Evolutionary conservation across 2,329 filamentous ascomycete species (phyloP).

Genomic region (Passalora sequoiae): DNA sequence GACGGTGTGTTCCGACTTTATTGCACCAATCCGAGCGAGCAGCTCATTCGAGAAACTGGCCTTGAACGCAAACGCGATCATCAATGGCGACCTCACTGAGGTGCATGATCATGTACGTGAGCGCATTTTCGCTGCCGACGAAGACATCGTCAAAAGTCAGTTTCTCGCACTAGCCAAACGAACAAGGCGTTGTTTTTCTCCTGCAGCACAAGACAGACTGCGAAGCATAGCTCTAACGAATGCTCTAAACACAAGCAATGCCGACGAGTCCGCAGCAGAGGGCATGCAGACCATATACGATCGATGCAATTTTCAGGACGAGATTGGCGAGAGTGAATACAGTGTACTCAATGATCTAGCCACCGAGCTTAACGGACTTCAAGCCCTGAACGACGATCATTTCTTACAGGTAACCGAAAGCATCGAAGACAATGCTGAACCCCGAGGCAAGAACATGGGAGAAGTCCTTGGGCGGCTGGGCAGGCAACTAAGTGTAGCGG

Average conservation of each 20-base stretch:
- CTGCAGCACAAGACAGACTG: constrained; percentile 16
- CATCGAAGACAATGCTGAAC: constrained; percentile 39
- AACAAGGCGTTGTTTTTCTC: constrained; percentile 14
- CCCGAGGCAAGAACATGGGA: constrained; percentile 38
- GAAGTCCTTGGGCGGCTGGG: constrained; percentile 67
- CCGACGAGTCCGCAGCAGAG: constrained; percentile 49
- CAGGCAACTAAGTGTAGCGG: constrained; percentile 65
- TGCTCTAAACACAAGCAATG: constrained; percentile 12
- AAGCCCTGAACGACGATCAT: constrained; percentile 46
- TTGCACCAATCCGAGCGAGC: constrained; percentile 74
- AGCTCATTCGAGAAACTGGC: constrained; percentile 69
- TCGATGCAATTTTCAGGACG: constrained; percentile 68
- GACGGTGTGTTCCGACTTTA: constrained; percentile 76
- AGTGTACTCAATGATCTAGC: constrained; percentile 63
- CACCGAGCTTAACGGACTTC: constrained; percentile 57
- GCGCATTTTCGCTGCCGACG: constrained; percentile 33
- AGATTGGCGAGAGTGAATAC: constrained; percentile 77
- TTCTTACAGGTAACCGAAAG: constrained; percentile 50
- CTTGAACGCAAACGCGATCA: constrained; percentile 52
- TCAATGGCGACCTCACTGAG: background rate
- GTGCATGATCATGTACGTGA: constrained; percentile 3
- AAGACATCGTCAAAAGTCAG: constrained; percentile 24
- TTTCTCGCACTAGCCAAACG: constrained; percentile 20
- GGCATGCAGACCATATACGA: constrained; percentile 75
- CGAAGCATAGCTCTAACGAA: constrained; percentile 10